A percentile compares a stretch with the other conserved stretches of the same genome.
Evolutionary conservation across 805 yeast species (phyloP).

Genomic region (Wickerhamomyces chambardii): DNA sequence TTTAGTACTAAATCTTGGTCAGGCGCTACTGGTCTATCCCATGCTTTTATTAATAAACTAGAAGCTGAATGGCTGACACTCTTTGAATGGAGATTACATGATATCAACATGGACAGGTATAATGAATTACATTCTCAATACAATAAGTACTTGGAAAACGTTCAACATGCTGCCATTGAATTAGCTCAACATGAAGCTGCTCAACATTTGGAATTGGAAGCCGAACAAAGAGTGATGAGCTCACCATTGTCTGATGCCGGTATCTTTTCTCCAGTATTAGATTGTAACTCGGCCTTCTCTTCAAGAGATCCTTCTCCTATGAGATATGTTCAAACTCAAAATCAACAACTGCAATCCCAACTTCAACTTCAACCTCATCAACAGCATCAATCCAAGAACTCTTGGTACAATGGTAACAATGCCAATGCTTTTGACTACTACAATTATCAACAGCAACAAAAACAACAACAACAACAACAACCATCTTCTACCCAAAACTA

Average conservation of each 20-base stretch:
- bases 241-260: slow-evolving; percentile 1
- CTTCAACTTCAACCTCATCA: too few relatives aligned
- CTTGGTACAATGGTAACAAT: too few relatives aligned
- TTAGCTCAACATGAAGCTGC: neutral
- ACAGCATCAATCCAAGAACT: slow-evolving; percentile 2
- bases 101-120: slow-evolving; percentile 18
- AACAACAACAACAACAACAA: slow-evolving; percentile 5
- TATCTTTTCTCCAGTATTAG: slow-evolving; percentile 13
- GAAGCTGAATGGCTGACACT: slow-evolving; percentile 66
- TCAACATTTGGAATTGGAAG: too few relatives aligned
- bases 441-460: slow-evolving; percentile 3
- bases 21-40: slow-evolving; percentile 81
- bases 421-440: too few relatives aligned
- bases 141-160: slow-evolving; percentile 13
- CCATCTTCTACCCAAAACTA: neutral
- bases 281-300: slow-evolving; percentile 10
- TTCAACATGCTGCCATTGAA: neutral
- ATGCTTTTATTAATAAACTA: slow-evolving; percentile 47
- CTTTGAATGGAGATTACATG: slow-evolving; percentile 51
- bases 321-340: slow-evolving; percentile 1
- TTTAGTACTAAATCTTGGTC: slow-evolving; percentile 94
- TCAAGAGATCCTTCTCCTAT: slow-evolving; percentile 8
- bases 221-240: neutral
- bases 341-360: too few relatives aligned
- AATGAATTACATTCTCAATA: slow-evolving; percentile 14